A percentile compares a stretch with the other conserved stretches of the same genome.
Evolutionary conservation across 2,329 filamentous ascomycete genomes (phyloP).

Genomic region (Neopestalotiopsis sp.): DNA sequence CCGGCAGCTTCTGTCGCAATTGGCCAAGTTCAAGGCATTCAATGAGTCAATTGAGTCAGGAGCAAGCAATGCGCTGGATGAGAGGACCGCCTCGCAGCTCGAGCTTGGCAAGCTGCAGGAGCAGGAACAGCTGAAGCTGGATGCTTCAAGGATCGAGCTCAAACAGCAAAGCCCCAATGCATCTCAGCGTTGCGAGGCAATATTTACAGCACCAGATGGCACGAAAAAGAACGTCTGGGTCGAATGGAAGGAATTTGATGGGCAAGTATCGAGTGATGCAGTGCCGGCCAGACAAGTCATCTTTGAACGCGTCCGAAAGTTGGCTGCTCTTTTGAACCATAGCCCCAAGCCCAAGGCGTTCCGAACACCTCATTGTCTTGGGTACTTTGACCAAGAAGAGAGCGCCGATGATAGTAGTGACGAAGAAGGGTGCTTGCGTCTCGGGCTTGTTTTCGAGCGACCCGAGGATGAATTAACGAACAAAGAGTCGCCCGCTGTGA

Average conservation of each 20-base stretch:
- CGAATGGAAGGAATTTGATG: conserved; percentile 57
- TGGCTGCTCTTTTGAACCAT: conserved; percentile 53
- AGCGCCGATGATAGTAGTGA: conserved; percentile 36
- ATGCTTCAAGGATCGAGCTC: conserved; percentile 40
- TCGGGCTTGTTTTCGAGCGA: conserved; percentile 60
- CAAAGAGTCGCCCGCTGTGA: conserved; percentile 45
- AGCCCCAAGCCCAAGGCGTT: conserved; percentile 54
- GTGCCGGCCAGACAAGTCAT: conserved; percentile 48
- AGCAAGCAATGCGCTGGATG: conserved; percentile 36
- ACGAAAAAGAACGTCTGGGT: conserved; percentile 48
- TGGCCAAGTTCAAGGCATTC: conserved; percentile 58
- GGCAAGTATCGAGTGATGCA: conserved; percentile 34
- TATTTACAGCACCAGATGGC: conserved; percentile 40
- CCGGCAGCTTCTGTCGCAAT: conserved; percentile 45
- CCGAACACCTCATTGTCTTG: conserved; percentile 54
- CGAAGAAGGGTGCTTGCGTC: conserved; percentile 46
- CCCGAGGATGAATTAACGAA: conserved; percentile 43
- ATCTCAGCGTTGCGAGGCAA: conserved; percentile 44
- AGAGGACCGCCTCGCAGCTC: conserved; percentile 42
- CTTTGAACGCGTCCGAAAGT: conserved; percentile 49
- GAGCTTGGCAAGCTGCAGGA: conserved; percentile 42
- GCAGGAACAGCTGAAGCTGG: conserved; percentile 38
- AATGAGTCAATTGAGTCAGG: conserved; percentile 50
- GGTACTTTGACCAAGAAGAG: conserved; percentile 52
- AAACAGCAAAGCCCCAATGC: conserved; percentile 32